phyloP scores from a whole-genome alignment of 495 filamentous ascomycete genomes.

The Aspergillus conjunctus region DNA sequence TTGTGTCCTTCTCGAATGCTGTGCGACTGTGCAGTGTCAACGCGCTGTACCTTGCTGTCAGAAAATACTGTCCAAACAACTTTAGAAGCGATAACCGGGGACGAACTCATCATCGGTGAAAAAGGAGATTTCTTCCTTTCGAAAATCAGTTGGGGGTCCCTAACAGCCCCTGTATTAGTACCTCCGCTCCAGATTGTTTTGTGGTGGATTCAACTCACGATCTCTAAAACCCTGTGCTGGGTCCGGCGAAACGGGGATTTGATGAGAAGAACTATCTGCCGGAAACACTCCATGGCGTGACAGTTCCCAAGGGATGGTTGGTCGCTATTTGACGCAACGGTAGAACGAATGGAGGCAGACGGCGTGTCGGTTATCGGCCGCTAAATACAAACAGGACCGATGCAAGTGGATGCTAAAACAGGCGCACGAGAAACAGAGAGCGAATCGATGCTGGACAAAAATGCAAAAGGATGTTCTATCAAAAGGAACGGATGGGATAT shows the following conservation, averaged over 20 bases:
- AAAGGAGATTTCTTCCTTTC: constrained; percentile 47
- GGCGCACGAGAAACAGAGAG: constrained; percentile 21
- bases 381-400: constrained; percentile 22
- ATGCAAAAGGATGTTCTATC: constrained; percentile 6
- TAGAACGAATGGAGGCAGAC: constrained; percentile 7
- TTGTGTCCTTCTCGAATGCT: constrained; percentile 37
- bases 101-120: constrained; percentile 52
- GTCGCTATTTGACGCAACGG: neutral
- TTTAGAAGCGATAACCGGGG: constrained; percentile 19
- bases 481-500: constrained; percentile 23
- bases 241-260: constrained; percentile 40
- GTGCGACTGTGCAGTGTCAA: constrained; percentile 42
- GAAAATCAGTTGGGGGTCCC: constrained; percentile 50
- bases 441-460: constrained; percentile 14
- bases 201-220: constrained; percentile 32
- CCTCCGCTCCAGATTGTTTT: neutral
- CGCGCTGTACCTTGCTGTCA: constrained; percentile 42
- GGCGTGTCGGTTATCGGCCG: constrained; percentile 5
- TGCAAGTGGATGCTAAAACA: constrained; percentile 14
- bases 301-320: constrained; percentile 5
- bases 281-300: constrained; percentile 43
- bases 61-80: constrained; percentile 26
- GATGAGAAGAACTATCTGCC: constrained; percentile 40
- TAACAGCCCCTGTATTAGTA: constrained; percentile 19
- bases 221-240: constrained; percentile 38